Evolutionary conservation across 2,329 filamentous ascomycete genomes (phyloP).

Genomic region (Colletotrichum siamense): DNA sequence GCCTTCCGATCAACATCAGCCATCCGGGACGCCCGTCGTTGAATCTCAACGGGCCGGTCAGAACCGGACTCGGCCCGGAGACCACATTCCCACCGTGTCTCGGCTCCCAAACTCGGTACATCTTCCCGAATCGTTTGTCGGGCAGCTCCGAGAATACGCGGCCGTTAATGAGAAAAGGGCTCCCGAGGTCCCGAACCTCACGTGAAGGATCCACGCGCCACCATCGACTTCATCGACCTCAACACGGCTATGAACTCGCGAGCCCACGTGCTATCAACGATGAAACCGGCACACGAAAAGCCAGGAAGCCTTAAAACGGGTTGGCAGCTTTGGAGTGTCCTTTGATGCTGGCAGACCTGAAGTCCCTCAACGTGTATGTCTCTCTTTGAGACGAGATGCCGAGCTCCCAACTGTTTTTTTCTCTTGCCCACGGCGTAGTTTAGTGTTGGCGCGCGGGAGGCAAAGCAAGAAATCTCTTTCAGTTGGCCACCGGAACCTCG

Average conservation of each 20-base stretch:
- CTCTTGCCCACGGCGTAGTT: fast-evolving
- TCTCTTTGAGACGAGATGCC: background rate
- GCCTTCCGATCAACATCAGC: background rate
- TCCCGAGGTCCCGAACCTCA: background rate
- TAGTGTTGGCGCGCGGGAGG: background rate
- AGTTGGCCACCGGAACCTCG: background rate
- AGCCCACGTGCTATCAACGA: background rate
- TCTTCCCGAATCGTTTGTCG: background rate
- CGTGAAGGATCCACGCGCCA: background rate
- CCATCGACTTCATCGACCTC: background rate
- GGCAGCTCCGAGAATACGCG: background rate
- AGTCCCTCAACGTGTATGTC: background rate
- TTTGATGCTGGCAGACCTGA: background rate
- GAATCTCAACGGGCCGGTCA: background rate
- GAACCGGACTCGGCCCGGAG: background rate
- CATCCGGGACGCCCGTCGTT: background rate
- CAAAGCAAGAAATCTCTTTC: background rate
- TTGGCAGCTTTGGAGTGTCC: background rate
- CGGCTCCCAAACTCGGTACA: background rate
- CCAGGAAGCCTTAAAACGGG: background rate
- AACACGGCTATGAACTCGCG: background rate
- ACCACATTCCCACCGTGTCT: background rate
- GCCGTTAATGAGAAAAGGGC: background rate
- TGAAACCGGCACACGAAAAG: background rate
- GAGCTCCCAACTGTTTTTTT: background rate